Percentiles rank a stretch among this genome's conserved stretches.
phyloP scores from a whole-genome alignment of 1,284 basidiomycete species.

The Pisolithus thermaeus region DNA sequence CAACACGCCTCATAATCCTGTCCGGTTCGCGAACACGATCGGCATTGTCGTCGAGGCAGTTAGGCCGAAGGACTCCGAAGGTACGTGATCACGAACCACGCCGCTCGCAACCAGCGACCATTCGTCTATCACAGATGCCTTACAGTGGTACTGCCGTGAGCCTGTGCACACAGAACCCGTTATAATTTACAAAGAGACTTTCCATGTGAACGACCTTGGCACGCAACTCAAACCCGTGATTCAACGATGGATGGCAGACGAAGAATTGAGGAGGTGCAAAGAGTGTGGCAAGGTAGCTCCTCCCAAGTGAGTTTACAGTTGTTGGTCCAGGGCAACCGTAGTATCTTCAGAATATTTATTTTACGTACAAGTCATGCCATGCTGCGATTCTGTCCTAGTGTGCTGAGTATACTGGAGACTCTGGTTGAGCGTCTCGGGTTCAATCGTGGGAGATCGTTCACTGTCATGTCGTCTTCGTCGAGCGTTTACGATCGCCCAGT shows the following conservation, averaged over 20 bases:
- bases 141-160: constrained; percentile 92
- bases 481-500: constrained; percentile 4
- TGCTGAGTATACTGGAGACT: no score
- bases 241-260: constrained; percentile 64
- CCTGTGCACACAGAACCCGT: constrained; percentile 64
- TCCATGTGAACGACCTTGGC: constrained; percentile 89
- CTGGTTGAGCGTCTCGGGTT: no score
- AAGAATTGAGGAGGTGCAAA: constrained; percentile 61
- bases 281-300: constrained; percentile 66
- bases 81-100: constrained; percentile 30
- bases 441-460: no score
- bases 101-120: background rate
- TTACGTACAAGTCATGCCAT: no score
- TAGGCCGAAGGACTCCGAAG: constrained; percentile 59
- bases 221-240: constrained; percentile 94
- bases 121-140: constrained; percentile 59
- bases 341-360: background rate
- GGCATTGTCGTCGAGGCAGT: constrained; percentile 95
- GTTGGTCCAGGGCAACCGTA: background rate
- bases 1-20: constrained; percentile 94
- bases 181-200: constrained; percentile 80
- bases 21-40: constrained; percentile 85
- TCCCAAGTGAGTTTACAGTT: constrained; percentile 40
- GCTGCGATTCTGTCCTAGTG: no score
- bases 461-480: background rate